phyloP scores from a whole-genome alignment of 495 filamentous ascomycete species.

The Penicillium roqueforti region DNA sequence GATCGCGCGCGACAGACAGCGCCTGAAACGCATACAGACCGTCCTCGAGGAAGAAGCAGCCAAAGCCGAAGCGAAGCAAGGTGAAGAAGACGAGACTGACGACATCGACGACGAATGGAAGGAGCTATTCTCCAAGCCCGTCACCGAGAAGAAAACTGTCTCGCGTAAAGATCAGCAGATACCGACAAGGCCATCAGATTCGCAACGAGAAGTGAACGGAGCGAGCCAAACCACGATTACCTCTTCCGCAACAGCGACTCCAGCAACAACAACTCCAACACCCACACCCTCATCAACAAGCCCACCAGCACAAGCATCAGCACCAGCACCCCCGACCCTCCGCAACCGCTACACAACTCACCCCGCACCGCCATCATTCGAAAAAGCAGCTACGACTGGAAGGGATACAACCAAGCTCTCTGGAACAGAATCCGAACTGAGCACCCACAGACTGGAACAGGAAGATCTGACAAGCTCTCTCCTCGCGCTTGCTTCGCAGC shows the following conservation, averaged over 20 bases:
- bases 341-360: conserved; percentile 28
- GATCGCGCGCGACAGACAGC: conserved; percentile 58
- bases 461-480: conserved; percentile 80
- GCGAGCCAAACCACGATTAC: conserved; percentile 15
- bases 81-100: conserved; percentile 21
- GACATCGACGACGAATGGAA: conserved; percentile 39
- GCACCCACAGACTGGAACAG: conserved; percentile 72
- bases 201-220: neutral
- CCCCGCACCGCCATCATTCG: conserved; percentile 3
- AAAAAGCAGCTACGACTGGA: conserved; percentile 19
- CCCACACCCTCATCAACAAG: conserved; percentile 9
- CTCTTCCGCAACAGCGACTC: conserved; percentile 14
- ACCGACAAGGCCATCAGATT: neutral
- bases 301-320: conserved; percentile 13
- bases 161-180: neutral
- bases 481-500: conserved; percentile 66
- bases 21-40: conserved; percentile 59
- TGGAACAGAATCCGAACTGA: conserved; percentile 63
- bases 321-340: conserved; percentile 21
- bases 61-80: conserved; percentile 16
- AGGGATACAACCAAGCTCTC: conserved; percentile 24
- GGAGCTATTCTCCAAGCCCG: conserved; percentile 31
- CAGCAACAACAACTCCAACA: conserved; percentile 6
- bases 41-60: conserved; percentile 49
- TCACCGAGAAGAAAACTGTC: conserved; percentile 1